Percentiles rank a stretch among this genome's conserved stretches.
These are phyloP conservation scores for Penicillium fuscoglaucum DNA, from an alignment of 2,329 filamentous ascomycete genomes.

Conservation along the genomic window DNA sequence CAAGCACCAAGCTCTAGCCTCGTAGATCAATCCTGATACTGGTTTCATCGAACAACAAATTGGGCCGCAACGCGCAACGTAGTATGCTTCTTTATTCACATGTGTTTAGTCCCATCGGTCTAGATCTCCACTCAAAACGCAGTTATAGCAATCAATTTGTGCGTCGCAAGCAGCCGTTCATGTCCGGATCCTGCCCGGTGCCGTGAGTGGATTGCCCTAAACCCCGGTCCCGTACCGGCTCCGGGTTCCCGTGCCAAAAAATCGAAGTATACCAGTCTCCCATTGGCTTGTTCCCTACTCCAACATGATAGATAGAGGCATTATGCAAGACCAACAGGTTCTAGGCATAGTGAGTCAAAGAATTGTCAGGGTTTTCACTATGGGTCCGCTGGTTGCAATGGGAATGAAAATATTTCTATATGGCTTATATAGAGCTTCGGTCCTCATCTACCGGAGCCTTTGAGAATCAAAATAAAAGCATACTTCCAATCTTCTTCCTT, in stretches of 20 bases:
- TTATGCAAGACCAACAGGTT: slow-evolving; percentile 15
- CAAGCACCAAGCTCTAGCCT: neutral
- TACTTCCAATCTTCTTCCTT: slow-evolving; percentile 2
- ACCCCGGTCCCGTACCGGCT: slow-evolving; percentile 20
- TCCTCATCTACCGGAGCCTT: neutral
- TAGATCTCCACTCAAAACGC: neutral
- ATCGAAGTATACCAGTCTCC: slow-evolving; percentile 18
- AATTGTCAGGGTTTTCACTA: slow-evolving; percentile 7
- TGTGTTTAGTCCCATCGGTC: slow-evolving; percentile 1
- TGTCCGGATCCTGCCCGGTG: slow-evolving; percentile 24
- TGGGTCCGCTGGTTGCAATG: slow-evolving; percentile 9
- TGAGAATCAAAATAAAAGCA: slow-evolving; percentile 1
- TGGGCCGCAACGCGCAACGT: slow-evolving; percentile 19
- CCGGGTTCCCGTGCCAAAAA: slow-evolving; percentile 21
- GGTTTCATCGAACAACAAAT: slow-evolving; percentile 1
- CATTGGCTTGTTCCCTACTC: slow-evolving; percentile 19
- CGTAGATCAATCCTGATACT: slow-evolving; percentile 2
- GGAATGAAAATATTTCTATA: neutral
- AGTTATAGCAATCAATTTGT: slow-evolving; percentile 1
- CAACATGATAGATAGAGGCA: slow-evolving; percentile 18
- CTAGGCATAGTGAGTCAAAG: slow-evolving; percentile 25
- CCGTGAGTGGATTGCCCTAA: slow-evolving; percentile 20
- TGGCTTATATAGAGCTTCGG: slow-evolving; percentile 18
- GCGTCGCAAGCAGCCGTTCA: slow-evolving; percentile 12
- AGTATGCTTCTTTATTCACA: slow-evolving; percentile 11